These are phyloP conservation scores for Candida germanica DNA, from an alignment of 805 yeast genomes.

Conservation along the genomic window DNA sequence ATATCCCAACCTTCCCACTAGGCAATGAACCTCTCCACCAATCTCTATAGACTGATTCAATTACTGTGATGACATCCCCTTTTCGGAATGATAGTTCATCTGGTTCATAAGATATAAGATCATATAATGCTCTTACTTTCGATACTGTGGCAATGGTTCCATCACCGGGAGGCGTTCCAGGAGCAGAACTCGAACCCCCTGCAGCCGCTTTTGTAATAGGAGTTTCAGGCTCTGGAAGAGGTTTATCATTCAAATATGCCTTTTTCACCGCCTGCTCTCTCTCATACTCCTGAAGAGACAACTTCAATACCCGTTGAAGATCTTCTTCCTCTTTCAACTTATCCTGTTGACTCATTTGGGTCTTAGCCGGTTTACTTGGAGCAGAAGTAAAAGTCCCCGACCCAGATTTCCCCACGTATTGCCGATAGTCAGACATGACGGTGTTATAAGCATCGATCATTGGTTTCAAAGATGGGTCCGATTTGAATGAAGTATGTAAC, in stretches of 20 bases:
- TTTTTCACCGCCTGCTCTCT: slow-evolving; percentile 32
- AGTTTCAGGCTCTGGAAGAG: slow-evolving; percentile 40
- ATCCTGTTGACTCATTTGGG: slow-evolving; percentile 43
- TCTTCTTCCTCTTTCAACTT: slow-evolving; percentile 66
- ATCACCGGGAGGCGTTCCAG: slow-evolving; percentile 2
- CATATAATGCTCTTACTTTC: slow-evolving; percentile 82
- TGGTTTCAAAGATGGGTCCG: slow-evolving; percentile 74
- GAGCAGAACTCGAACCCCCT: slow-evolving; percentile 10
- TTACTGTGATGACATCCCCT: slow-evolving; percentile 84
- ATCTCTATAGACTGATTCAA: slow-evolving; percentile 84
- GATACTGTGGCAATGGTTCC: slow-evolving; percentile 47
- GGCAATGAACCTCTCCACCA: slow-evolving; percentile 92
- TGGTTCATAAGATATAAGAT: slow-evolving; percentile 70
- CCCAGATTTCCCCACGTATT: slow-evolving; percentile 18
- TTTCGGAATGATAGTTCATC: slow-evolving; percentile 84
- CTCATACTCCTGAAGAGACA: slow-evolving; percentile 66
- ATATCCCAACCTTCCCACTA: slow-evolving; percentile 77
- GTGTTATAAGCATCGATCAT: slow-evolving; percentile 59
- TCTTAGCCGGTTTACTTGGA: slow-evolving; percentile 62
- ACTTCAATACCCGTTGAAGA: slow-evolving; percentile 66
- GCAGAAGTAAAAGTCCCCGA: slow-evolving; percentile 12
- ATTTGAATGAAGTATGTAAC: slow-evolving; percentile 58
- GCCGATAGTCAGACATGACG: slow-evolving; percentile 39
- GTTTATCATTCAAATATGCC: slow-evolving; percentile 27
- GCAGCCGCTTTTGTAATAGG: slow-evolving; percentile 13